A percentile compares a stretch with the other conserved stretches of the same genome.
phyloP scores from a whole-genome alignment of 331 rosid species.

The Erythrophleum ivorense region DNA sequence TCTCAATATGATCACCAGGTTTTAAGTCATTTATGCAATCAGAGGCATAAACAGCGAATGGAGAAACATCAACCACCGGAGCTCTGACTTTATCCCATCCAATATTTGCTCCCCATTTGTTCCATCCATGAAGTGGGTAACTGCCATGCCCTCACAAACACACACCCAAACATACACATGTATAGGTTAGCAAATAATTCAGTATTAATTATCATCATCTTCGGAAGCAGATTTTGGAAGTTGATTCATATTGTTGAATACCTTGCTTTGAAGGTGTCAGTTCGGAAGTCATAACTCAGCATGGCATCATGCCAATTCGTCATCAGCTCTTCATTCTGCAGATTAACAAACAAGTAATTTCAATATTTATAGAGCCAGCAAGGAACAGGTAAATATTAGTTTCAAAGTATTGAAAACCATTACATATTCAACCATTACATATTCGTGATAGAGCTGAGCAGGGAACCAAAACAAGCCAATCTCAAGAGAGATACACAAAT shows the following conservation, averaged over 20 bases:
- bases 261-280: background rate
- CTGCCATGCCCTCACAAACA: background rate
- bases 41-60: slow-evolving; percentile 45
- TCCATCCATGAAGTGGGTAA: background rate
- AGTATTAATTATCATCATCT: no score
- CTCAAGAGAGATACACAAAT: background rate
- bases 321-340: background rate
- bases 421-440: no score
- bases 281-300: background rate
- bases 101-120: background rate
- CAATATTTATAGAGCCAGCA: background rate
- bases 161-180: no score
- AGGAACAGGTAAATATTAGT: no score
- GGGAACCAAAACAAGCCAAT: slow-evolving; percentile 1
- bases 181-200: no score
- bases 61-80: slow-evolving; percentile 43
- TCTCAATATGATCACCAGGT: slow-evolving; percentile 77
- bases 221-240: background rate
- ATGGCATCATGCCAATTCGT: background rate
- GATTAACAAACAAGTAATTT: background rate
- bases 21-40: slow-evolving; percentile 56
- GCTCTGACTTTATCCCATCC: background rate
- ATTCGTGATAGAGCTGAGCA: background rate
- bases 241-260: background rate
- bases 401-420: background rate